phyloP scores from a whole-genome alignment of 176 grass and related monocot genomes.

The Tillandsia fasciculata region DNA sequence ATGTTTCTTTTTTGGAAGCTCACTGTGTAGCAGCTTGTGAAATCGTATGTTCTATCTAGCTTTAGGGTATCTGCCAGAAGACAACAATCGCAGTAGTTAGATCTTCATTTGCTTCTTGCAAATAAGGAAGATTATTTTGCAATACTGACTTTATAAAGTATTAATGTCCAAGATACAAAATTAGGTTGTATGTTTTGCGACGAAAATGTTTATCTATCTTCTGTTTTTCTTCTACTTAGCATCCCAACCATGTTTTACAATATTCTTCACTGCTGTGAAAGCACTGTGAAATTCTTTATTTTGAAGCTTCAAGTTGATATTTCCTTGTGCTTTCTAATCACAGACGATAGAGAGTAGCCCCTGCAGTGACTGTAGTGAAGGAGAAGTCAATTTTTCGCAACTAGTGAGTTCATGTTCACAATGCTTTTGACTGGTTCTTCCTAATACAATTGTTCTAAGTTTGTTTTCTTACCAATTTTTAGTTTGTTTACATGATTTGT shows the following conservation, averaged over 20 bases:
- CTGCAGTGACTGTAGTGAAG: constrained; percentile 66
- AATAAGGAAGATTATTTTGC: no score
- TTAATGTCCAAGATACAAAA: no score
- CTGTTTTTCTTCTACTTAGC: neutral
- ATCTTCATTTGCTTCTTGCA: no score
- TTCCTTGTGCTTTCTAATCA: constrained; percentile 21
- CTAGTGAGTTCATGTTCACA: constrained; percentile 49
- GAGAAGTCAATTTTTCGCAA: constrained; percentile 87
- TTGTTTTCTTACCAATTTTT: constrained; percentile 12
- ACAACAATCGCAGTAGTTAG: no score
- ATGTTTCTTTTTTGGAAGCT: no score
- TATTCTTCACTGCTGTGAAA: neutral
- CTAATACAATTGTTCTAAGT: neutral
- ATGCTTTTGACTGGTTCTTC: neutral
- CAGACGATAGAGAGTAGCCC: constrained; percentile 98
- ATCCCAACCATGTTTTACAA: neutral
- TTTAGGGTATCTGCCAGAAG: no score
- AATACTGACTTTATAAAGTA: no score
- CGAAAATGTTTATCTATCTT: neutral
- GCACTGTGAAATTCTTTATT: neutral
- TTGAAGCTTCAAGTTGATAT: constrained; percentile 2
- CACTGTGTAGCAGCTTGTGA: no score
- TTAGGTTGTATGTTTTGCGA: no score
- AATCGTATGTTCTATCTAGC: no score
- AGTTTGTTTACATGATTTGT: neutral